Evolutionary conservation across 2,329 filamentous ascomycete species (phyloP).

Genomic region (Phyllosticta citriasiana): DNA sequence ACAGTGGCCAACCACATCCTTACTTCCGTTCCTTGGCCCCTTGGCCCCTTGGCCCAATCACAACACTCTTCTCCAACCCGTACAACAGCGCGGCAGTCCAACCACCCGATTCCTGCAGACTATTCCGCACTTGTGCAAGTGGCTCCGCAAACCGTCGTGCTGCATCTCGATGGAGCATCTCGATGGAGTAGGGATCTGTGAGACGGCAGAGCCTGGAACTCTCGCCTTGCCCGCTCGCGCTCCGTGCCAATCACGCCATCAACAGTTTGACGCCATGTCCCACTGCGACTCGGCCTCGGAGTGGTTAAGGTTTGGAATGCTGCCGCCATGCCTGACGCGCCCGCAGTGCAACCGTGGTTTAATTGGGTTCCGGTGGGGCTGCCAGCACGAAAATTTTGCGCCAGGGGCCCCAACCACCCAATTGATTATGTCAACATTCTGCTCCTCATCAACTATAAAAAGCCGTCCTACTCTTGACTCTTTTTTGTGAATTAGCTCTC

Average conservation of each 20-base stretch:
- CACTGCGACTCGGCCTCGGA: no score
- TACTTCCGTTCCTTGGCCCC: no score
- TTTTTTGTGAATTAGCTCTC: constrained; percentile 40
- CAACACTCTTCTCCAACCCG: no score
- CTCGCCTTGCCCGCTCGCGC: background rate
- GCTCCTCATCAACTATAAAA: background rate
- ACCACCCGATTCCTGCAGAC: no score
- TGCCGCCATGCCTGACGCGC: background rate
- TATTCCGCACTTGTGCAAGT: no score
- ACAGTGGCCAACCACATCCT: no score
- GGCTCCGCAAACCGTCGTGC: no score
- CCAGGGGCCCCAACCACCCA: background rate
- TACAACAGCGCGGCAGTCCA: no score
- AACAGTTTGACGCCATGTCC: background rate
- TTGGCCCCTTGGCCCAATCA: no score
- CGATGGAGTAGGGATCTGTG: no score
- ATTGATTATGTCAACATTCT: background rate
- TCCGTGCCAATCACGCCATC: background rate
- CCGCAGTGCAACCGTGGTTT: background rate
- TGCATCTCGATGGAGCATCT: no score
- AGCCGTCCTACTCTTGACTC: constrained; percentile 10
- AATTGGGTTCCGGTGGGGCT: background rate
- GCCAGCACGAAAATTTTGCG: background rate
- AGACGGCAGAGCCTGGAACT: background rate
- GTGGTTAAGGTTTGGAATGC: no score